These are phyloP conservation scores for Tetracladium maxilliforme DNA, from an alignment of 2,329 filamentous ascomycete species.

Conservation along the genomic window DNA sequence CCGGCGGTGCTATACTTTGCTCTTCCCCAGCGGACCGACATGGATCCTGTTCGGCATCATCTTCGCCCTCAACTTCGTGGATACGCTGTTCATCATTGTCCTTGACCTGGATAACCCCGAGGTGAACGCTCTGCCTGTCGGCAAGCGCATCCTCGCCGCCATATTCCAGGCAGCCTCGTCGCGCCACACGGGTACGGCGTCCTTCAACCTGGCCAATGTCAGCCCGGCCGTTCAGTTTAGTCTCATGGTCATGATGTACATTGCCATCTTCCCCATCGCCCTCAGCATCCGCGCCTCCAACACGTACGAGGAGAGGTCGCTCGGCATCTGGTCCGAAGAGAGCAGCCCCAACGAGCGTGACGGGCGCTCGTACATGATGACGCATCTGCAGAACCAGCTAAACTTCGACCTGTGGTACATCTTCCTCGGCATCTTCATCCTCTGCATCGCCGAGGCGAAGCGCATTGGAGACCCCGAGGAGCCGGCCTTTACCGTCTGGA, in stretches of 20 bases:
- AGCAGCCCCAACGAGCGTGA: conserved; percentile 12
- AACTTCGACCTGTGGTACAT: conserved; percentile 26
- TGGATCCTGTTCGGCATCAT: conserved; percentile 39
- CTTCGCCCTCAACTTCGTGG: conserved; percentile 34
- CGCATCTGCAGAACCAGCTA: conserved; percentile 21
- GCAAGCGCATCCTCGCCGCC: conserved; percentile 34
- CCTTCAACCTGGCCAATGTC: conserved; percentile 30
- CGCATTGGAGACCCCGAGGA: not conserved
- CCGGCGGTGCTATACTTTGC: conserved; percentile 43
- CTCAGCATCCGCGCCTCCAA: conserved; percentile 46
- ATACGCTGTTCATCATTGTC: conserved; percentile 36
- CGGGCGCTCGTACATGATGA: conserved; percentile 14
- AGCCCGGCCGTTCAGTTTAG: conserved; percentile 41
- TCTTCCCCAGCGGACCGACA: conserved; percentile 44
- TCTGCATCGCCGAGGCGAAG: conserved; percentile 5
- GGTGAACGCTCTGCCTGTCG: conserved; percentile 26
- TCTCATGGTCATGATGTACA: conserved; percentile 52
- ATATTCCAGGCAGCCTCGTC: conserved; percentile 40
- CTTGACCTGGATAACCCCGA: conserved; percentile 34
- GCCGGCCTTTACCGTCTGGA: not conserved
- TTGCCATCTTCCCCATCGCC: conserved; percentile 43
- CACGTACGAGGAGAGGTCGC: conserved; percentile 44
- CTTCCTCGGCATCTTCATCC: conserved; percentile 20
- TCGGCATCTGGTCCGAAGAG: conserved; percentile 39
- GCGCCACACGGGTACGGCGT: conserved; percentile 31